phyloP scores from a whole-genome alignment of 129 eudicot species.

The Silybum marianum region DNA sequence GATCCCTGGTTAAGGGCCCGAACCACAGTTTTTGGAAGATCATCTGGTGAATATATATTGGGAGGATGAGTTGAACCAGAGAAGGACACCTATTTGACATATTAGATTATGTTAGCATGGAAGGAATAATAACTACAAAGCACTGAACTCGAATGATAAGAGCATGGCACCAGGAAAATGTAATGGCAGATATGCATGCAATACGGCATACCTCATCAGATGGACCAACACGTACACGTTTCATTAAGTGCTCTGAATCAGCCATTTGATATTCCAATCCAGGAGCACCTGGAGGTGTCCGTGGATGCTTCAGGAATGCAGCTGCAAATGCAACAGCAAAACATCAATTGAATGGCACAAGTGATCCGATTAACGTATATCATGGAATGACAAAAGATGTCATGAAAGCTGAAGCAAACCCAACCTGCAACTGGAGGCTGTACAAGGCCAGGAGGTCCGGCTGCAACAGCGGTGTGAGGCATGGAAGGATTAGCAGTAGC shows the following conservation, averaged over 20 bases:
- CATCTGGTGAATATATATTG: conserved; percentile 66
- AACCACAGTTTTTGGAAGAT: conserved; percentile 77
- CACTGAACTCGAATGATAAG: conserved; percentile 2
- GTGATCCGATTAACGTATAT: neutral
- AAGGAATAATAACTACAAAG: neutral
- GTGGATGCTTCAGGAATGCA: conserved; percentile 76
- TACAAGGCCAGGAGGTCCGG: conserved; percentile 80
- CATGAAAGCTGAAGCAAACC: conserved; percentile 10
- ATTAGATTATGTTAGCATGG: conserved; percentile 26
- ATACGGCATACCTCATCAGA: conserved; percentile 79
- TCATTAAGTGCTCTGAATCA: conserved; percentile 84
- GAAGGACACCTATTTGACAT: conserved; percentile 55
- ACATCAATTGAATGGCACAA: conserved; percentile 6
- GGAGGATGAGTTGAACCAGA: conserved; percentile 71
- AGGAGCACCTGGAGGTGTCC: conserved; percentile 78
- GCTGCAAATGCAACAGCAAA: conserved; percentile 42
- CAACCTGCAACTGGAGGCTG: conserved; percentile 68
- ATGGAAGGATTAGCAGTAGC: conserved; percentile 70
- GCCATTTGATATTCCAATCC: conserved; percentile 83
- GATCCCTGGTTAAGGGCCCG: conserved; percentile 78
- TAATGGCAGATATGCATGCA: neutral
- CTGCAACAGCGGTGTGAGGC: conserved; percentile 71
- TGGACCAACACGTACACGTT: conserved; percentile 72
- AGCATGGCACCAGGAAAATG: conserved; percentile 7
- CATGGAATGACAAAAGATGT: neutral